These are phyloP conservation scores for Extremus antarcticus DNA, from an alignment of 495 filamentous ascomycete genomes.

Conservation along the genomic window DNA sequence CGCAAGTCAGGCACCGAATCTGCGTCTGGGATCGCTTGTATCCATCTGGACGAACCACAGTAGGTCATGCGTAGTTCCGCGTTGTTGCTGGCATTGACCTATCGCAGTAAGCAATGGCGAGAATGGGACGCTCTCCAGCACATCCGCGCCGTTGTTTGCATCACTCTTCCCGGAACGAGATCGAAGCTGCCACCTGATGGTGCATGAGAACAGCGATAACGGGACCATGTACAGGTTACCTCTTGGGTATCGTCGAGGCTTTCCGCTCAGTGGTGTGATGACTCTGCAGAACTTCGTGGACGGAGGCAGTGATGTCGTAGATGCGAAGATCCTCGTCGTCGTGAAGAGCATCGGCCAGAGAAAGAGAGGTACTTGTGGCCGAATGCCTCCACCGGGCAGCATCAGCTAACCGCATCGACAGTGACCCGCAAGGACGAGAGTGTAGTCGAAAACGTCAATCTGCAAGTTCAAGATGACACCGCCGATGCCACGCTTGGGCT, in stretches of 20 bases:
- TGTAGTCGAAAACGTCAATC: constrained; percentile 36
- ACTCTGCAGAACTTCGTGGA: constrained; percentile 44
- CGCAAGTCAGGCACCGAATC: constrained; percentile 20
- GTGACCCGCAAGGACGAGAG: constrained; percentile 39
- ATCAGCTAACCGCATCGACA: not conserved
- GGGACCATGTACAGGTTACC: constrained; percentile 37
- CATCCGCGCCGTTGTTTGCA: constrained; percentile 30
- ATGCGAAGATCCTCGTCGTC: constrained; percentile 42
- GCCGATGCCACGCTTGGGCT: constrained; percentile 41
- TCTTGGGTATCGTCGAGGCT: constrained; percentile 30
- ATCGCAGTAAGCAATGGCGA: constrained; percentile 25
- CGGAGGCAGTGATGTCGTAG: constrained; percentile 40
- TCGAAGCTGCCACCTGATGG: constrained; percentile 39
- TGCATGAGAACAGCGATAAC: constrained; percentile 39
- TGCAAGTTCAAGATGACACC: constrained; percentile 52
- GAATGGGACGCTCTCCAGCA: constrained; percentile 22
- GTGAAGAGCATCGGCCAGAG: constrained; percentile 44
- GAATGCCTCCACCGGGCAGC: not conserved
- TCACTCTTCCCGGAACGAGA: constrained; percentile 44
- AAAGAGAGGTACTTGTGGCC: constrained; percentile 28
- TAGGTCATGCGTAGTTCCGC: constrained; percentile 2
- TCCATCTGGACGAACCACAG: constrained; percentile 27
- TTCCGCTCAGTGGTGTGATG: constrained; percentile 39
- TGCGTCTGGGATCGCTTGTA: constrained; percentile 30
- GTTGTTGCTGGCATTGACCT: not conserved